Conservation (phyloP, 2,329 filamentous ascomycete genomes). For the Epichloe uncinata region DNA sequence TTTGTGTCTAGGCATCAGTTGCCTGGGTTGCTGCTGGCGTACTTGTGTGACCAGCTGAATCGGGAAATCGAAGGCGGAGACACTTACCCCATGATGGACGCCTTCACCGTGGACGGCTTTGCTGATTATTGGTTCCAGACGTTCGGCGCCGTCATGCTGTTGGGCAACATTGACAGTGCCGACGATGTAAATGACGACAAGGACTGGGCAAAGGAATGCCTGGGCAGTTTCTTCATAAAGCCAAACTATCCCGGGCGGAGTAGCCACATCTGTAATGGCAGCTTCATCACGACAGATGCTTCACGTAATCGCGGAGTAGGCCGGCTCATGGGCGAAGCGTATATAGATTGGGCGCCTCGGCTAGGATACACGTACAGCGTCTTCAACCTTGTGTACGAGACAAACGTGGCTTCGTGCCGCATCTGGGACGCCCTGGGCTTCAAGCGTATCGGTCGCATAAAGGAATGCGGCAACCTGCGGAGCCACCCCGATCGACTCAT, state of each 20-base stretch:
- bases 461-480: constrained; percentile 54
- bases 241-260: constrained; percentile 86
- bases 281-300: constrained; percentile 62
- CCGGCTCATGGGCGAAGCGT: constrained; percentile 61
- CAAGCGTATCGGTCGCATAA: constrained; percentile 78
- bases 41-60: constrained; percentile 73
- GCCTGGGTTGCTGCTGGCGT: constrained; percentile 59
- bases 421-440: constrained; percentile 91
- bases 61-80: constrained; percentile 86
- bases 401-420: constrained; percentile 76
- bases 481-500: constrained; percentile 56
- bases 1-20: constrained; percentile 66
- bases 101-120: constrained; percentile 61
- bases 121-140: constrained; percentile 82
- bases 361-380: constrained; percentile 84
- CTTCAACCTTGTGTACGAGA: constrained; percentile 91
- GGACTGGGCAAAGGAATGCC: constrained; percentile 69
- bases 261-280: constrained; percentile 82
- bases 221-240: constrained; percentile 90
- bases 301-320: constrained; percentile 63
- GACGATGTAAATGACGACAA: constrained; percentile 44
- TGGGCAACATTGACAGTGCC: constrained; percentile 56
- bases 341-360: constrained; percentile 66
- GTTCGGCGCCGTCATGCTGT: constrained; percentile 77
- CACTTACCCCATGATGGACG: constrained; percentile 78